Conservation (phyloP, 1,284 basidiomycete genomes). For the Earliella scabrosa region DNA sequence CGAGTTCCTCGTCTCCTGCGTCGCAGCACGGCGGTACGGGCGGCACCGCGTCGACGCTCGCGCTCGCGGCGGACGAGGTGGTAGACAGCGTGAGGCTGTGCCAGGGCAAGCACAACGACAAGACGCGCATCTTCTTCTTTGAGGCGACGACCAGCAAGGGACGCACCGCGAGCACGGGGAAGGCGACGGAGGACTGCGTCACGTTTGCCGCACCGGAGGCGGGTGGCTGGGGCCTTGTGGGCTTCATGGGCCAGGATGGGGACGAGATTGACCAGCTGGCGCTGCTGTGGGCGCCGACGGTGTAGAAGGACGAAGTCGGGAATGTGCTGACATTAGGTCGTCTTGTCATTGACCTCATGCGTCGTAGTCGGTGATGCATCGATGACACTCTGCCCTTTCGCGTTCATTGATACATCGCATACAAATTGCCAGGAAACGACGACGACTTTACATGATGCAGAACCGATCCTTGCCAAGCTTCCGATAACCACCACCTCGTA, state of each 20-base stretch:
- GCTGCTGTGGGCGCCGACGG: constrained; percentile 5
- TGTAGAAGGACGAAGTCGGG: no score
- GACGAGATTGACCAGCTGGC: constrained; percentile 18
- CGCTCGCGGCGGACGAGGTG: constrained; percentile 7
- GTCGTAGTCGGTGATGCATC: no score
- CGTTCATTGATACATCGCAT: no score
- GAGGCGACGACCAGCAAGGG: constrained; percentile 10
- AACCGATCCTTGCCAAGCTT: no score
- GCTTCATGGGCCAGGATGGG: constrained; percentile 10
- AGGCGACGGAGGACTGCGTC: constrained; percentile 5
- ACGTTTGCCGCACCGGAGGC: constrained; percentile 5
- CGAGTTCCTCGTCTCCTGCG: neutral
- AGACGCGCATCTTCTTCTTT: constrained; percentile 17
- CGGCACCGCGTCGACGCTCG: constrained; percentile 1
- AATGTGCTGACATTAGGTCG: no score
- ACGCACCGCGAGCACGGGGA: constrained; percentile 4
- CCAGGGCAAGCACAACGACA: constrained; percentile 8
- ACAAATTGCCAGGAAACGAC: no score
- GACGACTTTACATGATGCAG: no score
- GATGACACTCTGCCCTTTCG: no score
- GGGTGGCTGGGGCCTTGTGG: constrained; percentile 13
- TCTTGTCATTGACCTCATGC: no score
- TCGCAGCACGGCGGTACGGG: constrained; percentile 15
- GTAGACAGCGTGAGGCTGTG: constrained; percentile 5
- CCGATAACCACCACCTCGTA: no score